These are phyloP conservation scores for Mortierella antarctica DNA, from an alignment of 192 early-diverging fungal genomes.

Conservation along the genomic window DNA sequence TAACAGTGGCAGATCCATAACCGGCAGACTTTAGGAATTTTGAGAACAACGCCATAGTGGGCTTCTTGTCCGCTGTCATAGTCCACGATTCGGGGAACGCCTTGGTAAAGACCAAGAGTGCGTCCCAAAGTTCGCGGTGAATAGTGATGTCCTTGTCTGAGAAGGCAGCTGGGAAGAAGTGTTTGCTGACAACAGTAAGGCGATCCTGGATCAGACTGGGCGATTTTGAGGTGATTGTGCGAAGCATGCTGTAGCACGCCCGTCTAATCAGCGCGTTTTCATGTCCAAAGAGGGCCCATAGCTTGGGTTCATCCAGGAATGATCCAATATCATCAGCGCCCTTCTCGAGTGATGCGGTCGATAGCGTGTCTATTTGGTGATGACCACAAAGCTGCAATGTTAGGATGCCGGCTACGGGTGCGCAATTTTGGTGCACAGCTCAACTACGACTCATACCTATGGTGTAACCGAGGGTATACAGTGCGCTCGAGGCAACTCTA, in stretches of 20 bases:
- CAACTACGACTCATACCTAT: slow-evolving; percentile 42
- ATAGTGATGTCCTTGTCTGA: slow-evolving; percentile 76
- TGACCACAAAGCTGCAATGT: not conserved
- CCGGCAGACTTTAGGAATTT: slow-evolving; percentile 74
- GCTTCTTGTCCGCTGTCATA: slow-evolving; percentile 64
- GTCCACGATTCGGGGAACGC: slow-evolving; percentile 74
- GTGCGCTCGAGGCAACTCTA: slow-evolving; percentile 70
- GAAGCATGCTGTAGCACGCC: slow-evolving; percentile 70
- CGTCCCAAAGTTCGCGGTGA: slow-evolving; percentile 89
- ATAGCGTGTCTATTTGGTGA: slow-evolving; percentile 28
- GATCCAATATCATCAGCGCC: slow-evolving; percentile 52
- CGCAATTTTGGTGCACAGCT: not conserved
- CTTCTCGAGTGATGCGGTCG: slow-evolving; percentile 45
- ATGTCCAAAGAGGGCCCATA: slow-evolving; percentile 66
- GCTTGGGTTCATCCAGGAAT: slow-evolving; percentile 60
- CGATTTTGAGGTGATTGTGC: slow-evolving; percentile 57
- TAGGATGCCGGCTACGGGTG: not conserved
- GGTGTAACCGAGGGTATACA: slow-evolving; percentile 67
- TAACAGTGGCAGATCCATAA: slow-evolving; percentile 70
- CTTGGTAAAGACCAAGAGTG: slow-evolving; percentile 82
- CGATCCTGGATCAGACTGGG: slow-evolving; percentile 59
- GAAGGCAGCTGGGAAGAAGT: slow-evolving; percentile 75
- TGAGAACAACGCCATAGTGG: slow-evolving; percentile 70
- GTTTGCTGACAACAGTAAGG: slow-evolving; percentile 60
- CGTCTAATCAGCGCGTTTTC: slow-evolving; percentile 64